Percentiles rank a stretch among this genome's conserved stretches.
phyloP scores from a whole-genome alignment of 2,329 filamentous ascomycete species.

The Pseudocercospora ulei region DNA sequence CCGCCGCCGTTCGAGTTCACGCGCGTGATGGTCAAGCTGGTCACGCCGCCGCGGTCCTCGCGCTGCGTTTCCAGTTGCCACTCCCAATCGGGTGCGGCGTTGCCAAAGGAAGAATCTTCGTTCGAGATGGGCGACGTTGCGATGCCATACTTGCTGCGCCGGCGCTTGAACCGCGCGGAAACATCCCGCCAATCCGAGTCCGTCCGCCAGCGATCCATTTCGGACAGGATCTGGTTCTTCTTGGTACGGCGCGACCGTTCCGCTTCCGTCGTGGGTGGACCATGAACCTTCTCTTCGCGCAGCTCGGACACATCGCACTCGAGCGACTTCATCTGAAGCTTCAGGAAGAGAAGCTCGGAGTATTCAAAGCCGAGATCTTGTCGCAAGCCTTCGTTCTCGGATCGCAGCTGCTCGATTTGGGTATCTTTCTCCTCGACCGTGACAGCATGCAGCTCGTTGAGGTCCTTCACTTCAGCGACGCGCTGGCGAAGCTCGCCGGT shows the following conservation, averaged over 20 bases:
- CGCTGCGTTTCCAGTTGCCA: slow-evolving; percentile 29
- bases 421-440: slow-evolving; percentile 30
- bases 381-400: slow-evolving; percentile 35
- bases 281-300: slow-evolving; percentile 15
- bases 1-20: slow-evolving; percentile 16
- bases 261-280: slow-evolving; percentile 11
- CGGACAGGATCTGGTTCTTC: slow-evolving; percentile 26
- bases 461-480: slow-evolving; percentile 30
- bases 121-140: slow-evolving; percentile 17
- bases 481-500: slow-evolving; percentile 31
- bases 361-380: slow-evolving; percentile 35
- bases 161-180: slow-evolving; percentile 28
- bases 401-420: slow-evolving; percentile 30
- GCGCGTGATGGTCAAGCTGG: slow-evolving; percentile 27
- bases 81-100: slow-evolving; percentile 19
- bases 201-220: slow-evolving; percentile 33
- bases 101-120: slow-evolving; percentile 9
- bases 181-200: slow-evolving; percentile 33
- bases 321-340: slow-evolving; percentile 35
- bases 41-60: slow-evolving; percentile 23
- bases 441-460: slow-evolving; percentile 29
- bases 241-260: slow-evolving; percentile 12
- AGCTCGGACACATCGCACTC: slow-evolving; percentile 31
- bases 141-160: slow-evolving; percentile 30
- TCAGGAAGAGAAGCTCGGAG: slow-evolving; percentile 35